Conservation (phyloP, 75 land plant species). For the Cupressus sempervirens region DNA sequence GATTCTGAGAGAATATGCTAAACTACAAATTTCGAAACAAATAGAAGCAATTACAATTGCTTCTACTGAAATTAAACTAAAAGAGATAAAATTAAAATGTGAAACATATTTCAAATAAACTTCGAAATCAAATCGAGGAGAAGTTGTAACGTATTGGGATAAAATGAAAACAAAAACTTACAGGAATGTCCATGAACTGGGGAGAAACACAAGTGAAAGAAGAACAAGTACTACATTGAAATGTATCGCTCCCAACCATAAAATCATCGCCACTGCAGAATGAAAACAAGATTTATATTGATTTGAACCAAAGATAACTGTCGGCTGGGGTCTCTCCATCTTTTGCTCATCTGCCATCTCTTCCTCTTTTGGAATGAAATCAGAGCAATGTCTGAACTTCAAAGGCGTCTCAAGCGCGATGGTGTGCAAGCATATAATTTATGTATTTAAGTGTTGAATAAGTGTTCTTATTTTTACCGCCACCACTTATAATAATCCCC, state of each 20-base stretch:
- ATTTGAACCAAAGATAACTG: conserved; percentile 3
- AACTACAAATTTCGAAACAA: neutral
- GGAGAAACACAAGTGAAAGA: conserved; percentile 34
- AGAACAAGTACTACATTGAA: conserved; percentile 28
- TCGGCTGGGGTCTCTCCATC: neutral
- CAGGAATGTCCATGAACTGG: conserved; percentile 24
- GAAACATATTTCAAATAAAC: neutral
- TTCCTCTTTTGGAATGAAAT: neutral
- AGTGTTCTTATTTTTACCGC: neutral
- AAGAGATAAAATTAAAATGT: neutral
- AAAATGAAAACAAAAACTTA: conserved; percentile 11
- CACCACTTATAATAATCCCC: neutral
- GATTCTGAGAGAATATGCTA: neutral
- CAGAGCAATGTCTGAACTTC: neutral
- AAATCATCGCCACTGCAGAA: conserved; percentile 27
- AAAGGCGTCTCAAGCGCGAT: neutral
- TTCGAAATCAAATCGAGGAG: neutral
- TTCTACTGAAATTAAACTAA: neutral
- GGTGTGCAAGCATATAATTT: neutral
- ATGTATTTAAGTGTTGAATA: neutral
- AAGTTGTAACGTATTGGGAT: neutral
- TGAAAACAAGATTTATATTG: neutral
- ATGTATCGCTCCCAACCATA: conserved; percentile 58
- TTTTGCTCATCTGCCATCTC: neutral
- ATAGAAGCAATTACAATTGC: neutral